Percentiles rank a stretch among this genome's conserved stretches.
Evolutionary conservation across 2,329 filamentous ascomycete genomes (phyloP).

Genomic region (Penicillium verrucosum): DNA sequence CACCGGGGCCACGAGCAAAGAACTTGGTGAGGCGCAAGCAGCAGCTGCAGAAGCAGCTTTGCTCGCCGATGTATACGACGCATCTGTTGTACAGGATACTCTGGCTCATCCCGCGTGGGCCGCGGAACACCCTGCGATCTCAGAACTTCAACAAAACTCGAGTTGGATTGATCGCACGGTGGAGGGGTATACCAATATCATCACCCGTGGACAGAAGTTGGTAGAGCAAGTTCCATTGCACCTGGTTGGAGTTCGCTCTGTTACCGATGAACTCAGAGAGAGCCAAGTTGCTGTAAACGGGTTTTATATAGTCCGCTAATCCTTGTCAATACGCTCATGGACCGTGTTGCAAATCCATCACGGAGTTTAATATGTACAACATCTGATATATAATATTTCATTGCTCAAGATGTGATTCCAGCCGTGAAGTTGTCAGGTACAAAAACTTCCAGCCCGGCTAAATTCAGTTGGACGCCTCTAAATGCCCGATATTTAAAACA

Average conservation of each 20-base stretch:
- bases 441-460: not conserved
- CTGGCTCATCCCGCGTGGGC: slow-evolving; percentile 42
- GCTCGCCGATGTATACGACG: slow-evolving; percentile 40
- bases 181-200: slow-evolving; percentile 50
- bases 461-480: not conserved
- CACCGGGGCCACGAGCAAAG: slow-evolving; percentile 10
- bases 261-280: slow-evolving; percentile 46
- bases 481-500: not conserved
- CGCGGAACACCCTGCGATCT: slow-evolving; percentile 22
- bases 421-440: not conserved
- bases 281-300: slow-evolving; percentile 36
- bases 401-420: not conserved
- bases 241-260: slow-evolving; percentile 55
- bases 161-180: slow-evolving; percentile 43
- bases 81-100: slow-evolving; percentile 34
- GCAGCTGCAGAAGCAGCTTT: slow-evolving; percentile 35
- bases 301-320: slow-evolving; percentile 37
- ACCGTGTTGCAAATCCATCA: not conserved
- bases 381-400: not conserved
- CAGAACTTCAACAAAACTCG: slow-evolving; percentile 27
- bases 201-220: slow-evolving; percentile 52
- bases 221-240: slow-evolving; percentile 61
- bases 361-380: not conserved
- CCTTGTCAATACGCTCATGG: not conserved
- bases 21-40: slow-evolving; percentile 37